Evolutionary conservation across 2,329 filamentous ascomycete species (phyloP).

Genomic region (Xylaria polymorpha): DNA sequence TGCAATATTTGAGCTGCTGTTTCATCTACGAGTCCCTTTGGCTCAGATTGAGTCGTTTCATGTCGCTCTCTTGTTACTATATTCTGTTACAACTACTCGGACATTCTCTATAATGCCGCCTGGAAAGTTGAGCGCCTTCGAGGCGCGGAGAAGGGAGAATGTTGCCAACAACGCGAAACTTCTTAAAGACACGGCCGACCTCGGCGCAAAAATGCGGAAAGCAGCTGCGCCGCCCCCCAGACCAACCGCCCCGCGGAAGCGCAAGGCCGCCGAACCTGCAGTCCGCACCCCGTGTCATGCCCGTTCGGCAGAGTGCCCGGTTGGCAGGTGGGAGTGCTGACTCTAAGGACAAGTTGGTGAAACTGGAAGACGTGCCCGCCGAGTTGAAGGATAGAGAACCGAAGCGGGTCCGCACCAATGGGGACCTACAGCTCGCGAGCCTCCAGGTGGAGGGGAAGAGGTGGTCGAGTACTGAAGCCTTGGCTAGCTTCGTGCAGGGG

Average conservation of each 20-base stretch:
- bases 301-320: slow-evolving; percentile 68
- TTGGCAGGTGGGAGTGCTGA: slow-evolving; percentile 66
- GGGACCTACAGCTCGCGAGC: slow-evolving; percentile 76
- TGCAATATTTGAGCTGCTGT: background rate
- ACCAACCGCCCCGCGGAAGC: slow-evolving; percentile 54
- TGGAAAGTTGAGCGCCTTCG: slow-evolving; percentile 81
- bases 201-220: slow-evolving; percentile 76
- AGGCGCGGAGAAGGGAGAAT: slow-evolving; percentile 85
- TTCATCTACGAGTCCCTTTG: no score
- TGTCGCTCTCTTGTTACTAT: background rate
- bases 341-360: slow-evolving; percentile 56
- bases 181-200: slow-evolving; percentile 78
- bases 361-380: slow-evolving; percentile 58
- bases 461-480: slow-evolving; percentile 75
- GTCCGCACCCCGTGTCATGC: slow-evolving; percentile 62
- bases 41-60: background rate
- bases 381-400: slow-evolving; percentile 60
- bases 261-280: slow-evolving; percentile 57
- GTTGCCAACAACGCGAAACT: slow-evolving; percentile 85
- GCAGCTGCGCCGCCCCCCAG: slow-evolving; percentile 62
- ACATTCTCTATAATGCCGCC: slow-evolving; percentile 57
- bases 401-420: slow-evolving; percentile 67
- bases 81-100: background rate
- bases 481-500: slow-evolving; percentile 70
- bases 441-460: slow-evolving; percentile 84